A percentile compares a stretch with the other conserved stretches of the same genome.
phyloP scores from a whole-genome alignment of 2,329 filamentous ascomycete genomes.

The Hypoxylon sp. region DNA sequence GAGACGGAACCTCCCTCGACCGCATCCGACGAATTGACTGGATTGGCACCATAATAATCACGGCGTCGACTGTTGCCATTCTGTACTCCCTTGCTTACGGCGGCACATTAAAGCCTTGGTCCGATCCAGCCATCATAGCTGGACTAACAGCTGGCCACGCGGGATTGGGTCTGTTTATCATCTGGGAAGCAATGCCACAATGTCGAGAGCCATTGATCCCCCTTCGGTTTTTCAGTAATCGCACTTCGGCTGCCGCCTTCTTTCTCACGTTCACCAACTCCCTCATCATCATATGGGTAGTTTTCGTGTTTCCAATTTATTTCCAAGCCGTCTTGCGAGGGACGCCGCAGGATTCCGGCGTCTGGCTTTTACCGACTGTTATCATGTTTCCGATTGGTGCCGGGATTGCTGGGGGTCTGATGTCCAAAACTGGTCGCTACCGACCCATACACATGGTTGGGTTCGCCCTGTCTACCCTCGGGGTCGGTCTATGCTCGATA shows the following conservation, averaged over 20 bases:
- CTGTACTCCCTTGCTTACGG: constrained; percentile 57
- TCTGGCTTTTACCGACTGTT: not conserved
- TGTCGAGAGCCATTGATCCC: not conserved
- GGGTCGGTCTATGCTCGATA: too few species aligned
- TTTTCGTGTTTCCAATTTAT: constrained; percentile 1
- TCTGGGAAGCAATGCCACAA: not conserved
- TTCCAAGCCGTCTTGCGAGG: not conserved
- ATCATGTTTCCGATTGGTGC: not conserved
- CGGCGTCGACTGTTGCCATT: constrained; percentile 53
- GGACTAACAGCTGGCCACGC: constrained; percentile 28
- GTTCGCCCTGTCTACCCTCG: too few species aligned
- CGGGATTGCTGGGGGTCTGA: too few species aligned
- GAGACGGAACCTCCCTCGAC: not conserved
- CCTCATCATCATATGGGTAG: not conserved
- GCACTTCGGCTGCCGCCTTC: not conserved
- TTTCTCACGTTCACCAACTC: not conserved
- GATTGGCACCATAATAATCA: constrained; percentile 57
- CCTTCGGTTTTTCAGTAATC: not conserved
- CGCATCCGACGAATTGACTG: constrained; percentile 27
- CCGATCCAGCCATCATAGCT: constrained; percentile 31
- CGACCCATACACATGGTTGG: too few species aligned
- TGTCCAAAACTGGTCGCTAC: too few species aligned
- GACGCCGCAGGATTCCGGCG: not conserved
- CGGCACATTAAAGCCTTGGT: constrained; percentile 36
- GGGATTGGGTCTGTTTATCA: not conserved